These are phyloP conservation scores for Blastobotrys peoriensis DNA, from an alignment of 805 yeast species.

Conservation along the genomic window DNA sequence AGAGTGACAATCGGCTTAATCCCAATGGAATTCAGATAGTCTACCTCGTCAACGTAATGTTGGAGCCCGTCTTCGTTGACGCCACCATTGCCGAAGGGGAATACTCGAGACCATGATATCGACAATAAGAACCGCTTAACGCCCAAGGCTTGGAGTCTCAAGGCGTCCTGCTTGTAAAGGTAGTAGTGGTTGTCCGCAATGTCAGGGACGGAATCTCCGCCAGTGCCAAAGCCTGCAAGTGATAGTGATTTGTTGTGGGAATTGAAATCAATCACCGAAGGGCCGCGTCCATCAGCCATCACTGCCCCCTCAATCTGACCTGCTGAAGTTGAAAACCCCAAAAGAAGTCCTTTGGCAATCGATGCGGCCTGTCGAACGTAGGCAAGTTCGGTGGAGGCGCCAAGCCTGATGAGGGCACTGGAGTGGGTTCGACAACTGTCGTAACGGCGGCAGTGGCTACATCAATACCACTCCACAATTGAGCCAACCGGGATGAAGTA, in stretches of 20 bases:
- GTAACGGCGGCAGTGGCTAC: constrained; percentile 11
- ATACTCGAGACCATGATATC: constrained; percentile 34
- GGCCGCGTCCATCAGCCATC: constrained; percentile 31
- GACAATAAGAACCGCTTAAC: constrained; percentile 30
- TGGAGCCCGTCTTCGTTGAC: constrained; percentile 27
- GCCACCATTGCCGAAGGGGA: constrained; percentile 27
- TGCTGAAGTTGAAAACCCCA: constrained; percentile 33
- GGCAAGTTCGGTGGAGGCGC: constrained; percentile 17
- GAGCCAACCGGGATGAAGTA: constrained; percentile 4
- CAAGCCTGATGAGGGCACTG: constrained; percentile 10
- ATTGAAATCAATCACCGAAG: constrained; percentile 28
- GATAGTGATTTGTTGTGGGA: constrained; percentile 17
- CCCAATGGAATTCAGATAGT: constrained; percentile 24
- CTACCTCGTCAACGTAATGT: constrained; percentile 28
- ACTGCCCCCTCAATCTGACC: constrained; percentile 36
- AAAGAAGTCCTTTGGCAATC: constrained; percentile 16
- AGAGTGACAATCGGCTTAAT: constrained; percentile 31
- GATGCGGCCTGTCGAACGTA: not conserved
- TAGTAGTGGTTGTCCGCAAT: constrained; percentile 31
- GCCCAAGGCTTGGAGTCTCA: constrained; percentile 31
- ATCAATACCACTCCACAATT: constrained; percentile 15
- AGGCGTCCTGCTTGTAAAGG: constrained; percentile 32
- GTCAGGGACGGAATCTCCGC: constrained; percentile 20
- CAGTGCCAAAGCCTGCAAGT: constrained; percentile 12
- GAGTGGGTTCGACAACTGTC: constrained; percentile 8